Base-by-base conservation (phyloP, 768 basidiomycete genomes). In the Sistotremastrum suecicum region DNA sequence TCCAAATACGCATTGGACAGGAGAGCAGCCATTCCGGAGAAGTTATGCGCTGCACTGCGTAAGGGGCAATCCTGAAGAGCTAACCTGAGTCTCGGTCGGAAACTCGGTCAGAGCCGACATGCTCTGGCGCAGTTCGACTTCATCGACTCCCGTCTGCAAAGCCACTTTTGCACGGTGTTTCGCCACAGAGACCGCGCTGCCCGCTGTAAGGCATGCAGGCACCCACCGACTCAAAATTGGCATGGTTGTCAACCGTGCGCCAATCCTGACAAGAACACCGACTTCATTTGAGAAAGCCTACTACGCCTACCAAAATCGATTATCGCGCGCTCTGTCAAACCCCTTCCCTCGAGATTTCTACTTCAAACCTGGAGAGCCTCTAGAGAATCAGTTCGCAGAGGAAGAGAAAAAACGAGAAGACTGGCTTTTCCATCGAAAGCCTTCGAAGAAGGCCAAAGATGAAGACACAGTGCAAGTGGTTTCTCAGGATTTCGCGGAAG, bases 271-370 rank as follows among this genome's bases (percentile, higher is more conserved):
- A 0, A 78, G 79, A 41, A 72, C 79, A 0, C 81, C 79, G 0
- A 77, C 76, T 0, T 63, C 71, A 1, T 83, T 94, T 54, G 87
- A 92, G 63, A 66, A 69, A 52, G 78, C 86, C 8, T 91, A 84
- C 63, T 81, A 85, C 62, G 69, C 74, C 44, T 92, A 94, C 70
- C 84, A 89, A 59, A 69, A 75, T 6, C 79, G 86, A 38, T 75
- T 97, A 57, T 75, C 79, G 55, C 81, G 86, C 52, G 82, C 90
- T 3, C 66, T 97, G 41, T 82, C 83, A 59, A 87, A 88, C 53
- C 91, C 91, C 1, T 80, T 89, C 60, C 86, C 91, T 11, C 69
- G 76, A 48, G 80, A 90, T 41, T 89, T 94, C 63, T 97, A 92
- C 66, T 94, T 94, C 72, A 90, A 90, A 63, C 80, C 80, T 42